phyloP scores from a whole-genome alignment of 2,329 filamentous ascomycete species.

The Fusarium sarcochroum region DNA sequence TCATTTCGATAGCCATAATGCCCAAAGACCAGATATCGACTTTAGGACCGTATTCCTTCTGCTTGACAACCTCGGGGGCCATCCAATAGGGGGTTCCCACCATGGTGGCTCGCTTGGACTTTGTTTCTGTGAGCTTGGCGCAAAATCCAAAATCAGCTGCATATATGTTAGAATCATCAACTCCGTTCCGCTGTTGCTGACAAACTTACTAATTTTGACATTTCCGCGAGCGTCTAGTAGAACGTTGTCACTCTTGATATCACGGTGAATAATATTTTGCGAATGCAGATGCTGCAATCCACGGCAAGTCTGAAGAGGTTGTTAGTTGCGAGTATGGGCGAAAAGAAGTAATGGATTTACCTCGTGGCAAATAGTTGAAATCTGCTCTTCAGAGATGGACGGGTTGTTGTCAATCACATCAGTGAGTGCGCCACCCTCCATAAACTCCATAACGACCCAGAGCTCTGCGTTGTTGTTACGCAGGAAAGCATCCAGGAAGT shows the following conservation, averaged over 20 bases:
- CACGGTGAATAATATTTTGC: constrained; percentile 97
- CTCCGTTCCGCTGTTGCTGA: not conserved
- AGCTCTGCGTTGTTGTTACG: constrained; percentile 94
- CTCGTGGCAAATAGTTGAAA: constrained; percentile 96
- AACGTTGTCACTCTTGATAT: constrained; percentile 99
- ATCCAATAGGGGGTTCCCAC: constrained; percentile 99
- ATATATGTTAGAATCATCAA: constrained; percentile 32
- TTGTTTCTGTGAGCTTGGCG: constrained; percentile 96
- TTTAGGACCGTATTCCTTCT: constrained; percentile 98
- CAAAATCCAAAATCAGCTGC: constrained; percentile 99
- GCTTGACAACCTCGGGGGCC: constrained; percentile 99
- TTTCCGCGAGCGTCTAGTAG: constrained; percentile 93
- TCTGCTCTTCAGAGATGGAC: constrained; percentile 94
- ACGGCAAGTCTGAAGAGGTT: constrained; percentile 82
- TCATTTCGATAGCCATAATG: constrained; percentile 99
- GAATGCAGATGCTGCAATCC: constrained; percentile 94
- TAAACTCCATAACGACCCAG: constrained; percentile 99
- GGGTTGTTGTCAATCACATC: constrained; percentile 99
- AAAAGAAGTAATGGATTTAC: constrained; percentile 65
- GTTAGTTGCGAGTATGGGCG: constrained; percentile 31
- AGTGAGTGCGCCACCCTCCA: constrained; percentile 97
- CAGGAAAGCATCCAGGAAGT: constrained; percentile 96
- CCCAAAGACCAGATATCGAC: constrained; percentile 99
- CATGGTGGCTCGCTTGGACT: constrained; percentile 98
- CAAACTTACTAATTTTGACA: constrained; percentile 91